Evolutionary conservation across 2,329 filamentous ascomycete species (phyloP), one percentile per base, ranked within the genome.

Genomic region (Colletotrichum limetticola): DNA sequence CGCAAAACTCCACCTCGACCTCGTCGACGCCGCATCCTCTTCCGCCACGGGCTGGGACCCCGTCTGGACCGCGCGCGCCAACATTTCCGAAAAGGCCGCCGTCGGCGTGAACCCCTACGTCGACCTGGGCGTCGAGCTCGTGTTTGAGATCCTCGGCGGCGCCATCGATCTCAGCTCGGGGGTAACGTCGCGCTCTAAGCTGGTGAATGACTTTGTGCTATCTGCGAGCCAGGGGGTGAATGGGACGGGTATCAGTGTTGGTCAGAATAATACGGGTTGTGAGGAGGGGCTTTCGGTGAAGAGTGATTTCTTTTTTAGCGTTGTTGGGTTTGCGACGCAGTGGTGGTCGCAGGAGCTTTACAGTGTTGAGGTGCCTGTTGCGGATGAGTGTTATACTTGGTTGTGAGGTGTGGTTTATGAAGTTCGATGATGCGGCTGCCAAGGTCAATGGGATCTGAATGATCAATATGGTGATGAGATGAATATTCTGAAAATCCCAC

Each of bases 21-120:
- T 82, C 59, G 79, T 79, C 32, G 78, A 83, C 66, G 71, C 68
- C 3, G 77, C 77, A 1, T 66, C 76, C 12, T 78, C 78, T 9
- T 71, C 61, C 14, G 70, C 81, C 14, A 72, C 76, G 1, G 63
- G 72, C 55, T 77, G 30, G 74, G 76, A 82, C 55, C 80, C 80
- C 1, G 76, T 83, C 19, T 82, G 82, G 73, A 74, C 71, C 4
- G 81, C 78, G 7, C 76, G 74, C 12, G 71, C 82, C n/a, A 75
- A 75, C 28, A 74, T 81, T 30, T 76, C 68, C 0, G 66, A 79
- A 73, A 71, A 74, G 66, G 77, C 75, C 4, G 46, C 58, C 19
- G 74, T 75, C n/a, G 69, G 55, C 5, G 75, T 78, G 8, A 76
- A 77, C 67, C 76, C 78, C 19, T 79, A 75, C 65, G 65, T 77